Conservation (phyloP, 2,329 filamentous ascomycete genomes). For the Achaetomium macrosporum region DNA sequence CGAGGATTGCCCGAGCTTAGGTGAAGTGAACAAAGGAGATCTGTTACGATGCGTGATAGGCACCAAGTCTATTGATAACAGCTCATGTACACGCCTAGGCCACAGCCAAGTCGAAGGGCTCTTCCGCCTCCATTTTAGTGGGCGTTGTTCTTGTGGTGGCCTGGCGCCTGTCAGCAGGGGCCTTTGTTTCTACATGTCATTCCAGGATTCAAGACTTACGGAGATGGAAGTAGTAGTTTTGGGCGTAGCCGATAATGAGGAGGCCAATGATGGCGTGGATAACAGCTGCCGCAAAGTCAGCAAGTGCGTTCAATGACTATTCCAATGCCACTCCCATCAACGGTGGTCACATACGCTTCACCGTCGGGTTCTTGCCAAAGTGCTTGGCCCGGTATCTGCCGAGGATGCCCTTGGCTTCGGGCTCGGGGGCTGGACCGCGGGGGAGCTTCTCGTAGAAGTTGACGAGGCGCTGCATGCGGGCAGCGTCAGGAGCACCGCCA, state of each 20-base stretch:
- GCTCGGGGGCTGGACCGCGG: constrained; percentile 79
- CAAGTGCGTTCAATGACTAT: not conserved
- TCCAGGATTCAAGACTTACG: constrained; percentile 56
- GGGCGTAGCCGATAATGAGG: constrained; percentile 79
- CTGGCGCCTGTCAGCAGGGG: constrained; percentile 43
- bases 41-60: constrained; percentile 31
- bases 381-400: constrained; percentile 86
- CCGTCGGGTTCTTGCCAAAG: constrained; percentile 91
- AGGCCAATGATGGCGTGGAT: constrained; percentile 78
- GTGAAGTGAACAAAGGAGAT: constrained; percentile 11
- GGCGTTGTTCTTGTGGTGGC: constrained; percentile 99
- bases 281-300: constrained; percentile 57
- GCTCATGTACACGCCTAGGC: constrained; percentile 38
- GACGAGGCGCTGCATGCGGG: constrained; percentile 96
- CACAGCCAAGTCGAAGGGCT: constrained; percentile 17
- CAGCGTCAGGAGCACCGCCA: constrained; percentile 88
- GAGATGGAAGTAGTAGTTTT: constrained; percentile 99
- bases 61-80: constrained; percentile 34
- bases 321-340: not conserved
- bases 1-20: not conserved
- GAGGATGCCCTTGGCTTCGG: constrained; percentile 74
- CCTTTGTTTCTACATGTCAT: not conserved
- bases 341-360: constrained; percentile 64
- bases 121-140: constrained; percentile 58
- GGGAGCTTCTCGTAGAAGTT: constrained; percentile 99